Base-by-base conservation (phyloP, 441 rosid genomes). In the Arabidopsis hybrid region DNA sequence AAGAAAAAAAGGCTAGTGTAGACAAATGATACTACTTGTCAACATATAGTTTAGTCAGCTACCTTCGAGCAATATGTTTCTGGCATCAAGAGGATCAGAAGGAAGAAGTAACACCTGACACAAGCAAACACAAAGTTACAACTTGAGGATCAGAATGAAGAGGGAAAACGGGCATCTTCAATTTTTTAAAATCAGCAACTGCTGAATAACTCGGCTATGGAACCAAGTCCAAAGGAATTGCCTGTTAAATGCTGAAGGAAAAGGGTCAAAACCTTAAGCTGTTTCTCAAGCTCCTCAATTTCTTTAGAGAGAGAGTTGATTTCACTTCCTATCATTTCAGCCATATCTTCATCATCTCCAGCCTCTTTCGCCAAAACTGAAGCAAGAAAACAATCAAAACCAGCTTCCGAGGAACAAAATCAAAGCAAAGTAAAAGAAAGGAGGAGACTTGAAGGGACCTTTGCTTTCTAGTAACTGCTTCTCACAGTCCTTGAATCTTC, bases 21-120 rank as follows among this genome's bases (percentile, higher is more conserved):
- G 16, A 63, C 47, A 53, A 42, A 70, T 36, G 8, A 11, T 40
- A 51, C 67, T 16, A 51, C 62, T 64, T 50, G 58, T 21, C 68
- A 60, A 16, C 68, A 71, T 12, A 51, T 2, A 55, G 38, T 11
- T 10, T 69, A 52, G 59, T 35, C n/a, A 67, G 8, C 59, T 85
- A 95, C 99, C 97, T 95, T 95, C 97, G 65, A 95, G 97, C 94
- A 95, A 80, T 69, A 91, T 92, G 84, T 95, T 95, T 82, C 91
- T 91, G 59, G 93, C 88, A 87, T 95, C 99, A 50, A 90, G 94
- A 76, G 97, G 99, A 83, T 95, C 89, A 4, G 83, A 84, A n/a
- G 99, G 97, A 80, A 95, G 90, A 69, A 95, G 83, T 66, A 95
- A 67, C 60, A 86, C 59, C 99, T 95, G 78, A 58, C 4, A 68